These are phyloP conservation scores for Cetraspora pellucida DNA, from an alignment of 192 early-diverging fungal species.

Conservation along the genomic window DNA sequence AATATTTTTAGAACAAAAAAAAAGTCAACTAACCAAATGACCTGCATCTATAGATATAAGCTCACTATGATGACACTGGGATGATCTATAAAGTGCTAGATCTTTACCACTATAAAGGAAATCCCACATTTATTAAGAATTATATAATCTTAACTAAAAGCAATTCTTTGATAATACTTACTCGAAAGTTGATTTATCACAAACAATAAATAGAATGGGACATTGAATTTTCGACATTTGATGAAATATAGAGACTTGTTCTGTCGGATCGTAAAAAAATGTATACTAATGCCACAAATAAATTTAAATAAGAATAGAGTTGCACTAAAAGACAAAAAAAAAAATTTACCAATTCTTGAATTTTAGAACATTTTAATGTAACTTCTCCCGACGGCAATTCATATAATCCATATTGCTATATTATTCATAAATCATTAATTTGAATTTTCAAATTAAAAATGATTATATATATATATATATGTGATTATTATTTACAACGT, in stretches of 20 bases:
- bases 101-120: background rate
- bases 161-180: constrained; percentile 33
- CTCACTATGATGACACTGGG: background rate
- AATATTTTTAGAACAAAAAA: background rate
- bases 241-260: constrained; percentile 16
- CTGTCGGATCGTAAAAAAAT: constrained; percentile 1
- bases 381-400: constrained; percentile 45
- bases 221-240: constrained; percentile 38
- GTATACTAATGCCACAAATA: constrained; percentile 13
- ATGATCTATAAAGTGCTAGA: background rate
- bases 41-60: background rate
- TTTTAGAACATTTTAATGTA: constrained; percentile 47
- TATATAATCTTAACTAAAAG: too few species aligned
- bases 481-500: constrained; percentile 52
- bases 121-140: background rate
- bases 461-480: too few species aligned
- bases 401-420: constrained; percentile 49
- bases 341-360: constrained; percentile 49
- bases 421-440: too few species aligned
- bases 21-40: background rate
- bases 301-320: background rate
- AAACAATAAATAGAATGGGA: constrained; percentile 48
- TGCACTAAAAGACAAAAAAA: background rate
- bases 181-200: constrained; percentile 42
- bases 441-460: too few species aligned